Conservation (phyloP, 1,284 basidiomycete genomes). For the Ustilago bromivora region DNA sequence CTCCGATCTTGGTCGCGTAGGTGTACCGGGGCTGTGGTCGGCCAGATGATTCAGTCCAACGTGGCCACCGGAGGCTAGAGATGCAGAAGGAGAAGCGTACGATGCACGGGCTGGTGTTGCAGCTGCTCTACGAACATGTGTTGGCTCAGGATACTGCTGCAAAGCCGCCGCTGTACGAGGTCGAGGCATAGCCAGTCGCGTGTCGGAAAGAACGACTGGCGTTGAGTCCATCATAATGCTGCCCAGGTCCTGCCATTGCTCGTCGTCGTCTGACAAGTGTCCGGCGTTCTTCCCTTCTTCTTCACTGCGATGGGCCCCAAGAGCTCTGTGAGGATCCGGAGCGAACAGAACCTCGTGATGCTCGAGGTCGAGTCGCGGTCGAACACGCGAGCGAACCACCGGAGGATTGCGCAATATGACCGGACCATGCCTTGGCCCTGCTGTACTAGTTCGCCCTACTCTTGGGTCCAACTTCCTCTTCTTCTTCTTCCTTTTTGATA, state of each 20-base stretch:
- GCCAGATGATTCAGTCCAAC: neutral
- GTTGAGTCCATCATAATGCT: slow-evolving; percentile 17
- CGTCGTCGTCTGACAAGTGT: slow-evolving; percentile 21
- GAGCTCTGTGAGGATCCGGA: slow-evolving; percentile 14
- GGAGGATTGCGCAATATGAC: slow-evolving; percentile 39
- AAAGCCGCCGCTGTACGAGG: neutral
- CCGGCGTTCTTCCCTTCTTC: neutral
- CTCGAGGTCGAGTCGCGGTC: slow-evolving; percentile 43
- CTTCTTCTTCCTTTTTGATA: slow-evolving; percentile 28
- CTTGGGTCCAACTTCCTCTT: slow-evolving; percentile 33
- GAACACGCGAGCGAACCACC: slow-evolving; percentile 28
- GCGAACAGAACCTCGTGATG: slow-evolving; percentile 52
- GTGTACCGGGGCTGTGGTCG: slow-evolving; percentile 27
- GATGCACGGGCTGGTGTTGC: slow-evolving; percentile 8
- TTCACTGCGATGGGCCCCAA: neutral
- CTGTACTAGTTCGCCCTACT: slow-evolving; percentile 21
- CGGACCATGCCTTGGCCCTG: slow-evolving; percentile 6
- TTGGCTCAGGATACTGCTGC: neutral
- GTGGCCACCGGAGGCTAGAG: slow-evolving; percentile 10
- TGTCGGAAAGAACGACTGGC: slow-evolving; percentile 11
- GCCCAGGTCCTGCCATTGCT: slow-evolving; percentile 23
- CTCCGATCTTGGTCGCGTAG: slow-evolving; percentile 15
- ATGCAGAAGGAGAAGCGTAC: slow-evolving; percentile 15
- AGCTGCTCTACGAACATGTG: neutral
- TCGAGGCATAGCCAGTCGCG: slow-evolving; percentile 24